Percentiles rank a stretch among this genome's conserved stretches.
Evolutionary conservation across 805 yeast species (phyloP).

Genomic region (Brettanomyces bruxellensis): DNA sequence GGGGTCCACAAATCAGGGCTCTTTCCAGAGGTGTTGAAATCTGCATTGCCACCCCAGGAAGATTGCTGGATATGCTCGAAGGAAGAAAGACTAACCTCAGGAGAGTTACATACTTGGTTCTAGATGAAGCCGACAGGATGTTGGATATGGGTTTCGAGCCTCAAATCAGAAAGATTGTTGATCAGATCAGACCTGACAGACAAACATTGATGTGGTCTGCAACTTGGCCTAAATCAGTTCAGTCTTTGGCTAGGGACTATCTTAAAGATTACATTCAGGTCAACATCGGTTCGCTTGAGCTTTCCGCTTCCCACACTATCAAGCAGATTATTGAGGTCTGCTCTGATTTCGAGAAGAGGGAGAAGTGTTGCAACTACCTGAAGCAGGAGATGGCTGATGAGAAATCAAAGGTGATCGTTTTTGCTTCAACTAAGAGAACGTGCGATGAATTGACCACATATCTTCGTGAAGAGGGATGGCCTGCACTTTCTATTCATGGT

Average conservation of each 20-base stretch:
- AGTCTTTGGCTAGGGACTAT: slow-evolving; percentile 85
- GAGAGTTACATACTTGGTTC: slow-evolving; percentile 93
- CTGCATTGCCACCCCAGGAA: slow-evolving; percentile 97
- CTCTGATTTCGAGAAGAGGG: slow-evolving; percentile 90
- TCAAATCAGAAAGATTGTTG: slow-evolving; percentile 94
- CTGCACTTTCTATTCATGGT: slow-evolving; percentile 97
- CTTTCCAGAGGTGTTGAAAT: slow-evolving; percentile 93
- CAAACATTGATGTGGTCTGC: slow-evolving; percentile 99
- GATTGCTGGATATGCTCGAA: slow-evolving; percentile 96
- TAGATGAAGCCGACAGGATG: slow-evolving; percentile 99
- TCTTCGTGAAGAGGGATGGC: slow-evolving; percentile 96
- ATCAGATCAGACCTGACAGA: slow-evolving; percentile 97
- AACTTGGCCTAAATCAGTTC: slow-evolving; percentile 99
- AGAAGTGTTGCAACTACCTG: slow-evolving; percentile 74
- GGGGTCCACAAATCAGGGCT: slow-evolving; percentile 96
- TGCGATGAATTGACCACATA: slow-evolving; percentile 92
- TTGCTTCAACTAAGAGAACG: slow-evolving; percentile 94
- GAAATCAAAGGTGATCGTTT: slow-evolving; percentile 73
- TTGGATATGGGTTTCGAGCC: slow-evolving; percentile 99
- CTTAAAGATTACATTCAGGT: slow-evolving; percentile 92
- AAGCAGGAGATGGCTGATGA: slow-evolving; percentile 67
- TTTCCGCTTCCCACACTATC: slow-evolving; percentile 94
- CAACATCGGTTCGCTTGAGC: slow-evolving; percentile 89
- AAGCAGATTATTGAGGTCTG: slow-evolving; percentile 89
- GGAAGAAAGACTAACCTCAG: slow-evolving; percentile 88